Base-by-base conservation (phyloP, 2,329 filamentous ascomycete species). In the Coniochaeta sp. region DNA sequence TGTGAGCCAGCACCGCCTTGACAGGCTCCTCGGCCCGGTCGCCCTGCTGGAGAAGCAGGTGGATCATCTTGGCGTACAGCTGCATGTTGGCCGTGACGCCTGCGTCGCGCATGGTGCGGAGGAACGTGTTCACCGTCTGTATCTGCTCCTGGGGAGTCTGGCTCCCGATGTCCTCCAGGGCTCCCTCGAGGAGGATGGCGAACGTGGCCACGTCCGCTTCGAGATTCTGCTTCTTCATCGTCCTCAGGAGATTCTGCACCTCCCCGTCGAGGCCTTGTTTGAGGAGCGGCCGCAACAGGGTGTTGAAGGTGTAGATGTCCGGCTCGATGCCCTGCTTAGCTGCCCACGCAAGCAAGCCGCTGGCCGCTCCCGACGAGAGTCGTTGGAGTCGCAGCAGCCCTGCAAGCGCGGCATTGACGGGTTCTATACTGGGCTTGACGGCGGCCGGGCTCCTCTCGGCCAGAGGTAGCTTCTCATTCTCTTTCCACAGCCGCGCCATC, bases 361-460 rank as follows among this genome's bases (percentile, higher is more conserved):
- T 74, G 22, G 85, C 84, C 3, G 78, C 77, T 12, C 24, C 24
- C 17, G 54, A 22, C 1, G 75, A 72, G 33, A 77, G 69, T 63
- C 83, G 78, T 55, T 72, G 66, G n/a, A 72, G 70, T 3, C 73
- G 74, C 7, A 89, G 73, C 16, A 93, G 74, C 2, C 83, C 86
- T n/a, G 79, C 78, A 57, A 93, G 77, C 12, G 85, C 86, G 8
- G 87, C 84, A 68, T 95, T 93, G 72, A 95, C 77, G 1, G 86
- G 82, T 60, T 80, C 81, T 55, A 87, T 83, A 14, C 76, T 81
- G 1, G 89, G 90, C 63, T 83, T 78, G 7, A 86, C 78, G 6
- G 80, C 80, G 1, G 64, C 59, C 50, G 62, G 40, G 28, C 70
- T 71, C 16, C 68, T 65, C 6, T 62, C 60, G 7, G 67, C 60